Evolutionary conservation across 2,329 filamentous ascomycete genomes (phyloP), one percentile per base, ranked within the genome.

Genomic region (Nothopassalora personata): DNA sequence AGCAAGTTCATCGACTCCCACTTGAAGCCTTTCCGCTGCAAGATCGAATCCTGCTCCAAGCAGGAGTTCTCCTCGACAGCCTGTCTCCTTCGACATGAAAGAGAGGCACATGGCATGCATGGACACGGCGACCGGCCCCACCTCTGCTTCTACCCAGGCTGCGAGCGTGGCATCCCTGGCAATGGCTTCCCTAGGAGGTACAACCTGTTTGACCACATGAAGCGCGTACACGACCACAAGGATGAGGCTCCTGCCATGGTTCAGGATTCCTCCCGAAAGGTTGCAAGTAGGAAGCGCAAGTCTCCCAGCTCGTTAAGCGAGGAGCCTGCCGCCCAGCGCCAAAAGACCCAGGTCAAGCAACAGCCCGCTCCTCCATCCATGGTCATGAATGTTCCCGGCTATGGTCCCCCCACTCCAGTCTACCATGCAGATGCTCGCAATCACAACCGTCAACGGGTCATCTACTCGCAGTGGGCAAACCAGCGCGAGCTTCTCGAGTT

Each of bases 1-100:
- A 96, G 92, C 83, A 97, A 97, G 83, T 96, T 94, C 70, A 86
- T 97, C 67, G 93, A 97, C 77, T 97, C 93, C 30, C 93, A 97
- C 78, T 77, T 97, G 71, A 96, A 95, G 83, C 93, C 93, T 15
- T 97, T 97, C 79, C 87, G 90, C 61, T 97, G 93, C 87, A 95
- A 94, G 84, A 82, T 88, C 65, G 81, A 86, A 63, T 83, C 86
- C 27, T 97, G 93, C 77, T 86, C 90, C 74, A 89, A 91, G 72
- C 86, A 91, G 64, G 87, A 89, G 47, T 97, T 97, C 76, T 97
- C 93, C 15, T 97, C 93, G 45, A 97, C 93, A 63, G 93, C 93
- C 36, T 97, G 93, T 75, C 84, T 96, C 28, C 88, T 97, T 61
- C 90, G 93, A 61, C 93, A 97, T 71, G 93, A 97, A 80, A 88